These are phyloP conservation scores for Metarhizium humberi DNA, from an alignment of 2,329 filamentous ascomycete genomes.

Conservation along the genomic window DNA sequence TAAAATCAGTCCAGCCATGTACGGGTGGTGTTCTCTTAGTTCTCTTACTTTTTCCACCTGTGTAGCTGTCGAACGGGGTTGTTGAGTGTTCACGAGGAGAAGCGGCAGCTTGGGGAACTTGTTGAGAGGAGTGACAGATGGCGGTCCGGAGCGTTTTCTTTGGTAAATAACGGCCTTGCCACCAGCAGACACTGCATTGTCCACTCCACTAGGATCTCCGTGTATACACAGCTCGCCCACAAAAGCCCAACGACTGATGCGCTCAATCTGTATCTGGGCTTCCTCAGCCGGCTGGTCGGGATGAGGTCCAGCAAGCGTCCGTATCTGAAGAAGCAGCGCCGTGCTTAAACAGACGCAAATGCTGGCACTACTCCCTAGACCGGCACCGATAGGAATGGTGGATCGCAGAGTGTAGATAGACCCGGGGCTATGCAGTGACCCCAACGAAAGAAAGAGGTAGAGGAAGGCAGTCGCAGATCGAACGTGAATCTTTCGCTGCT, in stretches of 20 bases:
- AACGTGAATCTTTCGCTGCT: neutral
- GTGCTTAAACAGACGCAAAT: constrained; percentile 10
- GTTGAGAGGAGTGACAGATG: neutral
- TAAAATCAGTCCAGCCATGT: neutral
- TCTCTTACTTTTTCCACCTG: neutral
- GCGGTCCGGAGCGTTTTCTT: neutral
- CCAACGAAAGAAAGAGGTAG: neutral
- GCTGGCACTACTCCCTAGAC: constrained; percentile 10
- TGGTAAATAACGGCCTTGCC: neutral
- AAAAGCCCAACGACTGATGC: neutral
- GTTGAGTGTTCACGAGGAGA: neutral
- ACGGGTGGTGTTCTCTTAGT: neutral
- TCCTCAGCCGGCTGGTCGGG: constrained; percentile 5
- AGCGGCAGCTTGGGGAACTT: neutral
- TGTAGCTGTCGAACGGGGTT: neutral
- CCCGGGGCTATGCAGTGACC: neutral
- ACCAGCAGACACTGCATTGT: neutral
- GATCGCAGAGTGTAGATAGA: constrained; percentile 1
- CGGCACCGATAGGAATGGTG: constrained; percentile 10
- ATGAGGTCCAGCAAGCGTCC: constrained; percentile 4
- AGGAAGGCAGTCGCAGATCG: neutral
- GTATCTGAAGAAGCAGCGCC: constrained; percentile 9
- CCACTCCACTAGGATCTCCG: neutral
- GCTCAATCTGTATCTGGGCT: neutral
- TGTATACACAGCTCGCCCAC: neutral